Evolutionary conservation across 305 asterid genomes (phyloP).

Genomic region (Fraxinus nigra): DNA sequence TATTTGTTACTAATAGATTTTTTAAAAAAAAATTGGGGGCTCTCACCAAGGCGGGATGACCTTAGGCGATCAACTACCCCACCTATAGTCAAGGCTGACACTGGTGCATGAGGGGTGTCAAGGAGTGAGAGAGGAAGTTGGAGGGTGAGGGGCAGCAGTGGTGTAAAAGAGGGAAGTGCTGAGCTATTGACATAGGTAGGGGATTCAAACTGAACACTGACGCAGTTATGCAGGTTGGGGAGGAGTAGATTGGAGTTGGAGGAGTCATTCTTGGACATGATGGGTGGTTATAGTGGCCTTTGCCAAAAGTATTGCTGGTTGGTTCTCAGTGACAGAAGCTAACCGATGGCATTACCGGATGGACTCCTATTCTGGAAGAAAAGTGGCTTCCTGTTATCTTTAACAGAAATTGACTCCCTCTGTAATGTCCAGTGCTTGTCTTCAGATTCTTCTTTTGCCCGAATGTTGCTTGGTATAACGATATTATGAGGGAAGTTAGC

Average conservation of each 20-base stretch:
- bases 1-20: too few species aligned
- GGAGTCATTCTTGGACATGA: not conserved
- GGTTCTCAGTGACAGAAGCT: not conserved
- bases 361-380: not conserved
- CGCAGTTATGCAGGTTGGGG: not conserved
- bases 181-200: not conserved
- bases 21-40: too few species aligned
- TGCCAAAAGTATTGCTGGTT: not conserved
- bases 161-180: not conserved
- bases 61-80: too few species aligned
- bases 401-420: not conserved
- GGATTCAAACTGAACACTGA: not conserved
- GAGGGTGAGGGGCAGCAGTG: not conserved
- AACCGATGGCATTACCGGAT: not conserved
- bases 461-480: not conserved
- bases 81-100: too few species aligned
- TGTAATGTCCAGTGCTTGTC: not conserved
- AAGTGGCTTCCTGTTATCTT: not conserved
- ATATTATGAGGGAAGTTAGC: not conserved
- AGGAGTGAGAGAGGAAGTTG: not conserved
- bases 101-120: not conserved
- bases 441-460: not conserved
- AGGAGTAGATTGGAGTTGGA: not conserved
- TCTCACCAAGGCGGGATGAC: too few species aligned
- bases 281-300: not conserved